Evolutionary conservation across 805 yeast genomes (phyloP).

Genomic region (Kuraishia hungarica): DNA sequence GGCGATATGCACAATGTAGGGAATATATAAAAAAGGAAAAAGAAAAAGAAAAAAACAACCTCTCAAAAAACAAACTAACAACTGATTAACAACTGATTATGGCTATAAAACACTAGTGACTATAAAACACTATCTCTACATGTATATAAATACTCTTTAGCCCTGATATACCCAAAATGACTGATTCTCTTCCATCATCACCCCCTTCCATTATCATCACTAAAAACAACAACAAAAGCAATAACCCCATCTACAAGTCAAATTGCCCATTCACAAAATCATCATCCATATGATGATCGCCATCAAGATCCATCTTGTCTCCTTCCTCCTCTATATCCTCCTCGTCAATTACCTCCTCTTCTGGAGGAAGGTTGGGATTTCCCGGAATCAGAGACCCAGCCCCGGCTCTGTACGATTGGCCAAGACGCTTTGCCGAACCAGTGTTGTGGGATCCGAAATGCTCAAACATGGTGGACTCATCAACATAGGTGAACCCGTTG

Average conservation of each 20-base stretch:
- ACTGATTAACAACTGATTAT: not conserved
- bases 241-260: conserved; percentile 42
- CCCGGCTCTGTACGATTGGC: conserved; percentile 31
- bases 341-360: conserved; percentile 77
- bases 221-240: not conserved
- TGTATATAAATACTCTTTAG: not conserved
- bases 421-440: conserved; percentile 25
- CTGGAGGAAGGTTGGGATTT: conserved; percentile 72
- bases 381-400: conserved; percentile 75
- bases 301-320: conserved; percentile 42
- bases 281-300: conserved; percentile 42
- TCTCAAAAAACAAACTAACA: no score
- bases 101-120: no score
- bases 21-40: not conserved
- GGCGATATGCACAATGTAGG: not conserved
- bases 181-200: no score
- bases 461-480: conserved; percentile 87
- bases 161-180: not conserved
- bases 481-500: conserved; percentile 94
- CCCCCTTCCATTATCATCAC: not conserved
- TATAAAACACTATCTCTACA: not conserved
- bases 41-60: not conserved
- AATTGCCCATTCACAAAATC: conserved; percentile 87
- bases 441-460: conserved; percentile 40
- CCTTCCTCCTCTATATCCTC: conserved; percentile 37